Base-by-base conservation (phyloP, 2,329 filamentous ascomycete genomes). In the Shiraia sp. region DNA sequence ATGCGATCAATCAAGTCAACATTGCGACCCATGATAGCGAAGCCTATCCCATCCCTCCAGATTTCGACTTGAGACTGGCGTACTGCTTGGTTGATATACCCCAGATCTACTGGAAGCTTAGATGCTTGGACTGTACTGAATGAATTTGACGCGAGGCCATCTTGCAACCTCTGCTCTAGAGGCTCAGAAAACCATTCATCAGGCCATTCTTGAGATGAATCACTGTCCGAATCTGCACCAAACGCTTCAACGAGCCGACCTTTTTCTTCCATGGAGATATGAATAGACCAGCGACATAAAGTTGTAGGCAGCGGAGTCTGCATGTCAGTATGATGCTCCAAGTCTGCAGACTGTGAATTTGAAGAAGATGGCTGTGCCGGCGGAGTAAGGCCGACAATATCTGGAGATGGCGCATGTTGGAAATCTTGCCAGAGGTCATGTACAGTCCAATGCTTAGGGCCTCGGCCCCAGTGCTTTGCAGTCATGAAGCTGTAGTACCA, bases 401-500 rank as follows among this genome's bases (percentile, higher is more conserved):
- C 1, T 5, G 7, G 10, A 13, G 15, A 13, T 2, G 32, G 19
- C 28, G 35, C 42, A 10, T 19, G 26, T 30, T 32, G 24, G 28
- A 49, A 49, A 5, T 45, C 37, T n/a, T n/a, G n/a, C n/a, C n/a
- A n/a, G 12, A 63, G 50, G 23, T 34, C 26, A 6, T 48, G 23
- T 40, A 53, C 47, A 32, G 57, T 66, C 63, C 63, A 51, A 10
- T 19, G n/a, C 26, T 3, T n/a, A 19, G 51, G 49, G 1, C 48
- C 49, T 31, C 24, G 39, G n/a, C 51, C 49, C 51, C 51, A 55
- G 9, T 38, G 15, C 28, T 55, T 55, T 12, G 48, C 37, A 36
- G 48, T 47, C 27, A 47, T 49, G 30, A 52, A 55, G 28, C 52
- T 42, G 29, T 62, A 68, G 19, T 60, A 51, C 64, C 63, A 69